Conservation (phyloP, 345 rosid genomes). For the sweet orange (Citrus sinensis) region DVS_A1.0 CM039165.1:21854501-21855000, state of each 20-base stretch:
- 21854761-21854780: not conserved
- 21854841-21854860: conserved; percentile 70
- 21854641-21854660: conserved; percentile 40
- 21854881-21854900: not conserved
- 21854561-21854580: conserved; percentile 18
- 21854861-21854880: conserved; percentile 82
- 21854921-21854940: not conserved
- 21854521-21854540: conserved; percentile 17
- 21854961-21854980: not conserved
- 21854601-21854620: conserved; percentile 27
- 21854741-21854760: not conserved
- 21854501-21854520: conserved; percentile 30
- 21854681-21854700: conserved; percentile 11
- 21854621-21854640: conserved; percentile 43
- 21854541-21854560: conserved; percentile 29
- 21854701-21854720: not conserved
- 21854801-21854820: conserved; percentile 66
- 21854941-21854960: too few species aligned
- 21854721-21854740: not conserved
- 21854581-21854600: conserved; percentile 22
- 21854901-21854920: not conserved
- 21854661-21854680: not conserved
- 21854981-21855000: too few species aligned
- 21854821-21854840: conserved; percentile 68
- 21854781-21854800: not conserved